Conservation (phyloP, 2,329 filamentous ascomycete species). For the Didymella exigua region DNA sequence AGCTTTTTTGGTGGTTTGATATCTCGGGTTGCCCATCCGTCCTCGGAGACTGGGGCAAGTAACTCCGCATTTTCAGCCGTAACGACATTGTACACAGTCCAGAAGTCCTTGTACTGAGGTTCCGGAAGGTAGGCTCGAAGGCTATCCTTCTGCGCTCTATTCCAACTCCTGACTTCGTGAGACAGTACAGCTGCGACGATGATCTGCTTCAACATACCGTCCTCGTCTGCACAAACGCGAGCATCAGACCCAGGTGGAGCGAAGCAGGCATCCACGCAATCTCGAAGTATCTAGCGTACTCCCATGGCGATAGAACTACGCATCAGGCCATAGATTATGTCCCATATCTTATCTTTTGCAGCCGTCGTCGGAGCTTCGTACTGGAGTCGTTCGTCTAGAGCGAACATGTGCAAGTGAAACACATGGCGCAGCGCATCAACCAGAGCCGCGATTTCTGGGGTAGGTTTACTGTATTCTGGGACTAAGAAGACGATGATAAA, state of each 20-base stretch:
- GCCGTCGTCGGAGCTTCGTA: conserved; percentile 12
- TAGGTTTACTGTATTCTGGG: neutral
- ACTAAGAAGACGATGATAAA: neutral
- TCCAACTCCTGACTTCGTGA: neutral
- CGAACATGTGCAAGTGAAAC: conserved; percentile 21
- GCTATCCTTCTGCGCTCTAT: too few relatives aligned
- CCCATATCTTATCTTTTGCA: neutral
- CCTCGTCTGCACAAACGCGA: neutral
- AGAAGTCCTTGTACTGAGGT: too few relatives aligned
- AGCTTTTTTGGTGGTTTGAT: too few relatives aligned
- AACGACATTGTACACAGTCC: too few relatives aligned
- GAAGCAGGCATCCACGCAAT: neutral
- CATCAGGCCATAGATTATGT: neutral
- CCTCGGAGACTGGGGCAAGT: too few relatives aligned
- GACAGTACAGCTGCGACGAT: neutral
- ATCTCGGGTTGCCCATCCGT: too few relatives aligned
- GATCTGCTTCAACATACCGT: neutral
- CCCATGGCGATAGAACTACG: neutral
- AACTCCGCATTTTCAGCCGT: too few relatives aligned
- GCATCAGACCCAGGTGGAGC: neutral
- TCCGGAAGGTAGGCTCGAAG: too few relatives aligned
- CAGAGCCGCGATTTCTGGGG: neutral
- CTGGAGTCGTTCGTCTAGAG: conserved; percentile 13
- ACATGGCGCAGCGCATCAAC: neutral
- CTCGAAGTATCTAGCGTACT: neutral